Conservation (phyloP, 352 stramenopile genomes). For the Phytophthora hibernalis region DNA sequence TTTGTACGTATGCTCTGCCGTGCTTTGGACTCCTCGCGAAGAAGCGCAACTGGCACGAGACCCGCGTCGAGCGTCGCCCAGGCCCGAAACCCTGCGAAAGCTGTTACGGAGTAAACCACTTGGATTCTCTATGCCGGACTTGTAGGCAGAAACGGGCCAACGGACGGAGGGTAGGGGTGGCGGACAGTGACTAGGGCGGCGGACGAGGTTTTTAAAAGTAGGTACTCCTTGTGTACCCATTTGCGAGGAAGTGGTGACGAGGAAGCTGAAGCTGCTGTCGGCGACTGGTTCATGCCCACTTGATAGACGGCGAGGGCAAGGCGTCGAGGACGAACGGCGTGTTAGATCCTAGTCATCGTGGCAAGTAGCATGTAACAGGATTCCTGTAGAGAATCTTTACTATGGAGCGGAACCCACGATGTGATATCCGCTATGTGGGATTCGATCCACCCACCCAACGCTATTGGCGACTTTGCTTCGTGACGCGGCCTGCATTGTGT, state of each 20-base stretch:
- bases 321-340: neutral
- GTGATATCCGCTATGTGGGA: neutral
- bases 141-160: no score
- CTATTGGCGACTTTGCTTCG: no score
- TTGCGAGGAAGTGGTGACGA: no score
- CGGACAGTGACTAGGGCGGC: neutral
- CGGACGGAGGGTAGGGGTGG: neutral
- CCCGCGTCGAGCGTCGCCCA: neutral
- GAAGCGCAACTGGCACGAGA: constrained; percentile 41
- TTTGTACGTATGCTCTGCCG: neutral
- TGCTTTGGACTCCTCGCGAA: constrained; percentile 36
- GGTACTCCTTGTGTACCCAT: neutral
- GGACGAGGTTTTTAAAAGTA: neutral
- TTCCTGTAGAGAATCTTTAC: no score
- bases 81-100: constrained; percentile 26
- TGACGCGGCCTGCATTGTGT: no score
- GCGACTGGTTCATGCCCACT: no score
- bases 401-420: no score
- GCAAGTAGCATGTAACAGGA: no score
- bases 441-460: neutral
- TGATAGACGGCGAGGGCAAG: no score
- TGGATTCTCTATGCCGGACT: constrained; percentile 13
- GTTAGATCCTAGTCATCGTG: neutral
- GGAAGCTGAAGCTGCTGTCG: neutral
- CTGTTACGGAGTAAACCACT: constrained; percentile 27